Evolutionary conservation across 2,329 filamentous ascomycete species (phyloP), one percentile per base, ranked within the genome.

Genomic region (Penicillium sp.): DNA sequence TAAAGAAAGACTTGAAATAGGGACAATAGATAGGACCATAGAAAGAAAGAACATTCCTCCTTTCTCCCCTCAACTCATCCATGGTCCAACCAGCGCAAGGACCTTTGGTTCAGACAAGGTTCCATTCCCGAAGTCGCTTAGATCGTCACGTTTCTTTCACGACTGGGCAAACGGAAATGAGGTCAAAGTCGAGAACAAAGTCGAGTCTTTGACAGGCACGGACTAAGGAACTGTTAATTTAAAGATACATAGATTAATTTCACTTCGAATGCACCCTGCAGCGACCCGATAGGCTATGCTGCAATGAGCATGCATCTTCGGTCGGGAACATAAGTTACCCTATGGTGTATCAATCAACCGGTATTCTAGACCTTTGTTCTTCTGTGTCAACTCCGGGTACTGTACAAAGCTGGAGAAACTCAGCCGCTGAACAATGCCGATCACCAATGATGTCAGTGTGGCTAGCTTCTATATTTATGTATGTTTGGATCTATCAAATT

Each of bases 51-150:
- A 16, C 29, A 32, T 14, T 18, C 11, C 14, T 16, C 31, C 2
- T 20, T 11, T 9, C 14, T 34, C 16, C 31, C 31, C 31, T 34
- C 31, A 34, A 20, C 31, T 18, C 38, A 41, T 34, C 44, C 37
- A 31, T 43, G 42, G 46, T 40, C 22, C 8, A 13, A 6, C 14
- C 7, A 18, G 31, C 16, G n/a, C 35, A 11, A 26, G 13, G 18
- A 26, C 51, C 46, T 20, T 28, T 40, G 50, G 49, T 40, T 44
- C 24, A 40, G 34, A 40, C 35, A 36, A 46, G 20, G 34, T 32
- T 27, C 24, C 14, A 28, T 35, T n/a, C 32, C 47, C 40, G 23
- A 44, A 50, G 6, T 18, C 28, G 36, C 28, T 46, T n/a, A 13
- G 34, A 44, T 50, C 42, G 28, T 10, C 8, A 20, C 31, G 14